These are phyloP conservation scores for Malus sieversii DNA, from an alignment of 306 rosid species.

Conservation along the genomic window DNA sequence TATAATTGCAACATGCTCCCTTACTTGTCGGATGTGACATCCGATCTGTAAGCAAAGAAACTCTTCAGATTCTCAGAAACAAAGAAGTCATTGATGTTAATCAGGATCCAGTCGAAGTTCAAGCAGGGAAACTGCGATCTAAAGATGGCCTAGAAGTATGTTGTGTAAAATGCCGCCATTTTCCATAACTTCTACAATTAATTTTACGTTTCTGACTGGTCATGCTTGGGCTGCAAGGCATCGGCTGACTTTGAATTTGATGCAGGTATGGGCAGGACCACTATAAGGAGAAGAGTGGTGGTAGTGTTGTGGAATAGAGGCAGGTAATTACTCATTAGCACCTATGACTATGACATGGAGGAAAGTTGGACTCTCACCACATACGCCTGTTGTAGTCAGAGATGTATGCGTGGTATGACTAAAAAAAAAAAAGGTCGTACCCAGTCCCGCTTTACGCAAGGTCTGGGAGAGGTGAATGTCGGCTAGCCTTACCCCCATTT, in stretches of 20 bases:
- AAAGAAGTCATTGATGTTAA: slow-evolving; percentile 19
- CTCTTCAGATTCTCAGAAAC: slow-evolving; percentile 15
- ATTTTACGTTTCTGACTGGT: neutral
- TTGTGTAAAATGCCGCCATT: neutral
- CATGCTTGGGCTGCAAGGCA: neutral
- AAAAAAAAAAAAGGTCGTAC: too few relatives aligned
- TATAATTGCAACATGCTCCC: slow-evolving; percentile 2
- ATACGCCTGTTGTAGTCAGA: neutral
- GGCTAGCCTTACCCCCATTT: too few relatives aligned
- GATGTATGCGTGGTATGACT: slow-evolving; percentile 9
- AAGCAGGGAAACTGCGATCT: slow-evolving; percentile 13
- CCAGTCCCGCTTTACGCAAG: too few relatives aligned
- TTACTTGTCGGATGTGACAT: slow-evolving; percentile 21
- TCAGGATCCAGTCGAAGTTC: slow-evolving; percentile 21
- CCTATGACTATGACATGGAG: slow-evolving; percentile 11
- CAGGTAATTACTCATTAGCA: neutral
- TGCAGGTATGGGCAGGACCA: slow-evolving; percentile 24
- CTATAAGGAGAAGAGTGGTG: slow-evolving; percentile 5
- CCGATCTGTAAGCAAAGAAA: slow-evolving; percentile 6
- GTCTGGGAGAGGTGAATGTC: too few relatives aligned
- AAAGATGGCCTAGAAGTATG: slow-evolving; percentile 10
- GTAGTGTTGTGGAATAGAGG: slow-evolving; percentile 19
- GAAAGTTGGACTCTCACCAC: slow-evolving; percentile 8
- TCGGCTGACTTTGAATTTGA: neutral
- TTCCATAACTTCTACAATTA: neutral